Conservation (phyloP, 1,284 basidiomycete species). For the Hemileia vastatrix region DNA sequence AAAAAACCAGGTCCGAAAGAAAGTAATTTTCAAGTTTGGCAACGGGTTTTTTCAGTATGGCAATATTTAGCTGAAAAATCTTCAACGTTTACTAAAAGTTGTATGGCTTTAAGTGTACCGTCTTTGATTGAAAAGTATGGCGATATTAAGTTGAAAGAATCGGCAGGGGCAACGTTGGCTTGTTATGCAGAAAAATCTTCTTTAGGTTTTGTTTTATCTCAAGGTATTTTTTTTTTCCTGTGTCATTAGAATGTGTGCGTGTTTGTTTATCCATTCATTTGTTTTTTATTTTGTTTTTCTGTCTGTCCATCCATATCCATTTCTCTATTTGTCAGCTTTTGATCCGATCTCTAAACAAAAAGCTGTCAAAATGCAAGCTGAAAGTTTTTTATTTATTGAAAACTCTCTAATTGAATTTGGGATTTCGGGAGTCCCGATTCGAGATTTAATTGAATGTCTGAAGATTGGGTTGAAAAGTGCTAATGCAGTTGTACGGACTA, state of each 20-base stretch:
- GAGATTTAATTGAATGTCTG: conserved; percentile 78
- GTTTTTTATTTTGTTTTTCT: too few relatives aligned
- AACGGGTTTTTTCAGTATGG: conserved; percentile 72
- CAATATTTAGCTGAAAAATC: conserved; percentile 63
- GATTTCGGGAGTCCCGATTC: conserved; percentile 70
- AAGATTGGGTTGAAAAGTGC: conserved; percentile 82
- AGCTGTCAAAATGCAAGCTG: conserved; percentile 91
- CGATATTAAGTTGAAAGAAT: conserved; percentile 92
- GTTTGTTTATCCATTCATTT: not conserved
- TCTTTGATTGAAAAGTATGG: conserved; percentile 90
- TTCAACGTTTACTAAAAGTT: conserved; percentile 74
- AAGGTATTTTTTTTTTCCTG: conserved; percentile 54
- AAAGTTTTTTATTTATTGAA: conserved; percentile 83
- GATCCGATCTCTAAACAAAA: conserved; percentile 87
- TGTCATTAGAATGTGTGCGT: not conserved
- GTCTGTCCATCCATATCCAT: too few relatives aligned
- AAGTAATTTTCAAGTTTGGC: conserved; percentile 96
- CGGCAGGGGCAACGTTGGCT: conserved; percentile 77
- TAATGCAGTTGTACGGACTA: conserved; percentile 85
- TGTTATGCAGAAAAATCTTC: conserved; percentile 85
- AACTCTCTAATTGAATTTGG: conserved; percentile 85
- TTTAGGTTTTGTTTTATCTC: conserved; percentile 82
- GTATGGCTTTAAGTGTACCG: conserved; percentile 69
- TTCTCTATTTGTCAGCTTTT: conserved; percentile 62
- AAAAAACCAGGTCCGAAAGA: conserved; percentile 91